phyloP scores from a whole-genome alignment of 2,329 filamentous ascomycete species.

The Alternaria gaisen region DNA sequence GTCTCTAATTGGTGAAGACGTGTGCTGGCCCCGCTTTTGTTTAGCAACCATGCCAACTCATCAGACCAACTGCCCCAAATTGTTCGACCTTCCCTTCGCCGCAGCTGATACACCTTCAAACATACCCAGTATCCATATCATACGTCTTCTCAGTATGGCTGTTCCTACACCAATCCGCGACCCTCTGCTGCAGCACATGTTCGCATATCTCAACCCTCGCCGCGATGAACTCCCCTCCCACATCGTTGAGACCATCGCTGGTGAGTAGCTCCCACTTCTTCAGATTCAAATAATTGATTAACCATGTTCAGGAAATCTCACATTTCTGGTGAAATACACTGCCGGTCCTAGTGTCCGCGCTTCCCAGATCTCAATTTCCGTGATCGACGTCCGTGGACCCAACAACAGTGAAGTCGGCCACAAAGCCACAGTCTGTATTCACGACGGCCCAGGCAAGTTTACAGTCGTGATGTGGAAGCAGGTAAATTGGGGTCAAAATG shows the following conservation, averaged over 20 bases:
- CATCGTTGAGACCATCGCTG: constrained; percentile 8
- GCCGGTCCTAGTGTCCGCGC: constrained; percentile 1
- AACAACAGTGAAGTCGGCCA: constrained; percentile 10
- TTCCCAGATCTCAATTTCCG: constrained; percentile 8
- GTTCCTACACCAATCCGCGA: neutral
- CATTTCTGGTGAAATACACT: constrained; percentile 15
- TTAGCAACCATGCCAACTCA: neutral
- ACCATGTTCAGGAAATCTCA: constrained; percentile 7
- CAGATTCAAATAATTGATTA: neutral
- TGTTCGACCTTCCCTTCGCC: neutral
- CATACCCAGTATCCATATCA: neutral
- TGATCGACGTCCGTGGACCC: constrained; percentile 12
- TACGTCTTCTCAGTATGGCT: neutral
- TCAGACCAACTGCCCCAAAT: neutral
- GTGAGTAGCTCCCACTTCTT: neutral
- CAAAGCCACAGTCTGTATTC: constrained; percentile 13
- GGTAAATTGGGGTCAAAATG: constrained; percentile 5
- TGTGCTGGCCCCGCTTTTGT: neutral
- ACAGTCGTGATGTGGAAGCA: constrained; percentile 8
- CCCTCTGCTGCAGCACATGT: constrained; percentile 14
- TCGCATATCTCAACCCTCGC: constrained; percentile 6
- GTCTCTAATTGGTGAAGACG: neutral
- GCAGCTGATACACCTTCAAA: neutral
- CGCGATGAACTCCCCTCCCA: constrained; percentile 3
- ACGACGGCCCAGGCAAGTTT: constrained; percentile 8